Evolutionary conservation across 2,329 filamentous ascomycete species (phyloP).

Genomic region (Trichophyton simii): DNA sequence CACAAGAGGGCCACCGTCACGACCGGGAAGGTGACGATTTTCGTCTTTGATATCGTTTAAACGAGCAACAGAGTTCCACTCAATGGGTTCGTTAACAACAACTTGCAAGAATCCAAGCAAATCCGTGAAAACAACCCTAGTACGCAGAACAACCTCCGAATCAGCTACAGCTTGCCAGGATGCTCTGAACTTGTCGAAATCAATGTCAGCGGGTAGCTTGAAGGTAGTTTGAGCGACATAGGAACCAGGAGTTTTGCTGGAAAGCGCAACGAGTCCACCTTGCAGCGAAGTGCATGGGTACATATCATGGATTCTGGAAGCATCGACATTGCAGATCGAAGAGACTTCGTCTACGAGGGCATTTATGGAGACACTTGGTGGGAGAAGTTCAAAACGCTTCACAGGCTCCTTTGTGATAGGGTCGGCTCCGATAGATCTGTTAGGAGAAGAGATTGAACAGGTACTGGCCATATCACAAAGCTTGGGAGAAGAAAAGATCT

Average conservation of each 20-base stretch:
- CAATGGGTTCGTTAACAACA: slow-evolving; percentile 16
- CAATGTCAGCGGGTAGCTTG: slow-evolving; percentile 19
- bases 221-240: slow-evolving; percentile 31
- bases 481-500: slow-evolving; percentile 34
- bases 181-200: slow-evolving; percentile 25
- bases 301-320: slow-evolving; percentile 25
- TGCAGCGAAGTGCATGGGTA: slow-evolving; percentile 34
- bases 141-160: slow-evolving; percentile 30
- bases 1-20: slow-evolving; percentile 25
- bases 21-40: slow-evolving; percentile 9
- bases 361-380: slow-evolving; percentile 14
- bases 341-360: slow-evolving; percentile 16
- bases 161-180: slow-evolving; percentile 28
- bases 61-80: slow-evolving; percentile 14
- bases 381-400: slow-evolving; percentile 19
- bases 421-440: slow-evolving; percentile 9
- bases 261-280: slow-evolving; percentile 31
- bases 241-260: slow-evolving; percentile 26
- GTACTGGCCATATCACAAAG: slow-evolving; percentile 31
- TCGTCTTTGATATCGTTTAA: slow-evolving; percentile 9
- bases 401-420: slow-evolving; percentile 12
- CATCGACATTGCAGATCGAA: slow-evolving; percentile 12
- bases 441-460: slow-evolving; percentile 2
- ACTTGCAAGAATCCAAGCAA: slow-evolving; percentile 20
- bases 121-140: slow-evolving; percentile 23